phyloP scores from a whole-genome alignment of 1,284 basidiomycete species.

The Ganoderma sinense region DNA sequence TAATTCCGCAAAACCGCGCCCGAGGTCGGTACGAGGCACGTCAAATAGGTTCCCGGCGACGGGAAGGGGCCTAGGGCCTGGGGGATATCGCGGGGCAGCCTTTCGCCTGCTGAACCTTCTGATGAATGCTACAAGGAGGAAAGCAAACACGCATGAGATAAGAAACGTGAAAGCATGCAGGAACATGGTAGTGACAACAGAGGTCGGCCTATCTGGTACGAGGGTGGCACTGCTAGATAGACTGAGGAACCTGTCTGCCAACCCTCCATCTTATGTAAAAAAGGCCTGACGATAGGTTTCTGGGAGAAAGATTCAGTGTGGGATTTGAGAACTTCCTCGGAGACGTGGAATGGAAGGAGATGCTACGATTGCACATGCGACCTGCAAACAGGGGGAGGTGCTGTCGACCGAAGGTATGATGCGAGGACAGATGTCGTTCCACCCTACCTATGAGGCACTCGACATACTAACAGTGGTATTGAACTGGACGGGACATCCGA shows the following conservation, averaged over 20 bases:
- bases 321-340: neutral
- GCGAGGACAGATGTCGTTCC: neutral
- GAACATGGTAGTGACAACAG: neutral
- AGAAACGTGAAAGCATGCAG: neutral
- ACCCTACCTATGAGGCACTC: neutral
- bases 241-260: no score
- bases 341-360: no score
- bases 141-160: neutral
- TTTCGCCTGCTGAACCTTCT: neutral
- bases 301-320: neutral
- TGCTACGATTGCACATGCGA: neutral
- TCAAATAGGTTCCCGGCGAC: constrained; percentile 20
- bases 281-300: neutral
- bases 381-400: neutral
- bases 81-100: constrained; percentile 9
- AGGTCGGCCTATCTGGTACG: no score
- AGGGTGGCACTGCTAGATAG: no score
- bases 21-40: constrained; percentile 11
- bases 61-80: constrained; percentile 18
- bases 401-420: neutral
- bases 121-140: neutral
- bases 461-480: neutral
- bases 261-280: neutral
- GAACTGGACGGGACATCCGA: neutral
- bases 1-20: constrained; percentile 3